phyloP scores from a whole-genome alignment of 1,139 yeast species.

The Blastobotrys apis region DNA sequence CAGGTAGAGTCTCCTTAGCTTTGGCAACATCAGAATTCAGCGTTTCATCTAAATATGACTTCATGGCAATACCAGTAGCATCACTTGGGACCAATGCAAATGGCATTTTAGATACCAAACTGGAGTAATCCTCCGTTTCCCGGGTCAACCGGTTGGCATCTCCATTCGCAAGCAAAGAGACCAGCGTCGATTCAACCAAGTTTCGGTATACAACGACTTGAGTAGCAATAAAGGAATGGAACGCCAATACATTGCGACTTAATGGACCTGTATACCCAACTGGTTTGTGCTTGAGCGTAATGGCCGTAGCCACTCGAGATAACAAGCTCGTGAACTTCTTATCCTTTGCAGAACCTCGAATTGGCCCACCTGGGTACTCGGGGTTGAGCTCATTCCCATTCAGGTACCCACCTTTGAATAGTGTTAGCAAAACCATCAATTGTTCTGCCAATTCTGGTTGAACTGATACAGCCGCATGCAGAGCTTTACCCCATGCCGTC shows the following conservation, averaged over 20 bases:
- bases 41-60: constrained; percentile 36
- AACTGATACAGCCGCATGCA: constrained; percentile 37
- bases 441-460: constrained; percentile 32
- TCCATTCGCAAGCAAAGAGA: constrained; percentile 51
- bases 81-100: constrained; percentile 48
- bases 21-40: constrained; percentile 21
- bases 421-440: constrained; percentile 27
- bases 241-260: constrained; percentile 57
- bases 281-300: constrained; percentile 51
- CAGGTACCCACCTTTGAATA: constrained; percentile 31
- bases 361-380: constrained; percentile 7
- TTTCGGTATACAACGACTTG: constrained; percentile 51
- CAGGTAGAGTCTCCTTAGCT: constrained; percentile 19
- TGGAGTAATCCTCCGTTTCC: constrained; percentile 52
- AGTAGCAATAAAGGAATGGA: constrained; percentile 61
- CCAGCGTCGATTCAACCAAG: constrained; percentile 50
- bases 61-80: constrained; percentile 39
- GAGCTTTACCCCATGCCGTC: constrained; percentile 54
- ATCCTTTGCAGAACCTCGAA: constrained; percentile 20
- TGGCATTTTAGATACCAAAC: constrained; percentile 56
- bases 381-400: constrained; percentile 18
- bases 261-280: constrained; percentile 67
- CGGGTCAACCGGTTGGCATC: constrained; percentile 43
- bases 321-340: constrained; percentile 45
- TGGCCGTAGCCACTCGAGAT: constrained; percentile 56